Base-by-base conservation (phyloP, 805 yeast species). In the Candida ponderosae region DNA sequence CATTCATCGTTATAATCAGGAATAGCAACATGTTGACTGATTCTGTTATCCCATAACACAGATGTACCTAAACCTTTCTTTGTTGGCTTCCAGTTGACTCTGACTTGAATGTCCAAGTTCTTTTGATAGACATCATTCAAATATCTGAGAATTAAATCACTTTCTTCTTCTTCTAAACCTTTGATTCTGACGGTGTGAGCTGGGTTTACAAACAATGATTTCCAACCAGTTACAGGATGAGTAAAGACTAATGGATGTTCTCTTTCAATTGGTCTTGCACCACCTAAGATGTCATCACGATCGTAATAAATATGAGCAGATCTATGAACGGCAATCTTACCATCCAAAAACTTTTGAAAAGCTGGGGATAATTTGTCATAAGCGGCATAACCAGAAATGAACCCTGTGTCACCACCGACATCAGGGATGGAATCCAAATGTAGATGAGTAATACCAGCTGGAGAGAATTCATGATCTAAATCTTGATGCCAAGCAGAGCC, bases 221-320 rank as follows among this genome's bases (percentile, higher is more conserved):
- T 76, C 79, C 77, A 70, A 20, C 79, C 79, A 32, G 81, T 76
- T 9, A 68, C 77, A 9, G 82, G 81, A 46, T 77, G 76, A 23
- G 80, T 74, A 54, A 79, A 66, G 31, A 76, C 65, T 18, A 76
- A 43, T 1, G 80, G 80, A 52, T 76, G 81, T 38, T 63, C 72
- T 47, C 76, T 64, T 46, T 68, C 75, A 39, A 74, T 58, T 36
- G 59, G 57, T 38, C 59, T 60, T 11, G 69, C 67, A 24, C 74
- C 76, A 40, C 53, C 53, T 29, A 70, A 56, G 13, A 74, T 72
- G 34, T 66, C 61, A 19, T 62, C 53, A 34, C 71, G 56, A 41
- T 66, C 63, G 23, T 58, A 44, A 41, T 62, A 67, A 13, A 44
- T 43, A 43, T 67, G 68, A 10, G 66, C 68, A 17, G 70, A 62